These are phyloP conservation scores for Saccharomyces hybrid DNA, from an alignment of 1,139 yeast genomes.

Conservation along the genomic window DNA sequence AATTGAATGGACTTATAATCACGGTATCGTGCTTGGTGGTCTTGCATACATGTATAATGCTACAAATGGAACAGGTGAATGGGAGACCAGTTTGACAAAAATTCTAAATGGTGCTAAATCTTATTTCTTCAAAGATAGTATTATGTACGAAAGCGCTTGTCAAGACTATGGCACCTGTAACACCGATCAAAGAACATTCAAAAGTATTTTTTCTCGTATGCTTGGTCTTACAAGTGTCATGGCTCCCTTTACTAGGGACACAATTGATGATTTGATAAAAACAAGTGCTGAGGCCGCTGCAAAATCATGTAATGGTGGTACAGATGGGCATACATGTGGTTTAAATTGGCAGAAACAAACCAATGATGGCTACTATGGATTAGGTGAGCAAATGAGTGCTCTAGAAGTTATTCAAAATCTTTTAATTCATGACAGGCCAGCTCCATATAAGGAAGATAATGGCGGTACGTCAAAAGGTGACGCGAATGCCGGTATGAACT, in stretches of 20 bases:
- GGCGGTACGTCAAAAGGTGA: conserved; percentile 46
- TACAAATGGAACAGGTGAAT: conserved; percentile 41
- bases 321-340: conserved; percentile 74
- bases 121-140: conserved; percentile 37
- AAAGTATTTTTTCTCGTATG: conserved; percentile 50
- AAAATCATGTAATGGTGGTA: conserved; percentile 62
- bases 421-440: conserved; percentile 34
- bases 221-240: conserved; percentile 44
- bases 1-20: conserved; percentile 56
- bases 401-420: conserved; percentile 55
- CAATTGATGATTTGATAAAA: conserved; percentile 37
- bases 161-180: conserved; percentile 42
- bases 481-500: conserved; percentile 37
- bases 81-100: conserved; percentile 43
- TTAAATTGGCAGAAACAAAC: conserved; percentile 46
- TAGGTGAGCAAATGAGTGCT: conserved; percentile 76
- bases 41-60: conserved; percentile 53
- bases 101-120: conserved; percentile 39
- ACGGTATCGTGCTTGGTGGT: conserved; percentile 53
- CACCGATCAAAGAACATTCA: conserved; percentile 57
- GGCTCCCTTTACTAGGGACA: conserved; percentile 41
- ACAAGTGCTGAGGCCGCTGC: conserved; percentile 62
- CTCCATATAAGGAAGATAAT: conserved; percentile 37
- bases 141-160: conserved; percentile 56
- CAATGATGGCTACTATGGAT: conserved; percentile 63